phyloP scores from a whole-genome alignment of 163 green algal species.

The Coccomyxa subellipsoidea region DNA sequence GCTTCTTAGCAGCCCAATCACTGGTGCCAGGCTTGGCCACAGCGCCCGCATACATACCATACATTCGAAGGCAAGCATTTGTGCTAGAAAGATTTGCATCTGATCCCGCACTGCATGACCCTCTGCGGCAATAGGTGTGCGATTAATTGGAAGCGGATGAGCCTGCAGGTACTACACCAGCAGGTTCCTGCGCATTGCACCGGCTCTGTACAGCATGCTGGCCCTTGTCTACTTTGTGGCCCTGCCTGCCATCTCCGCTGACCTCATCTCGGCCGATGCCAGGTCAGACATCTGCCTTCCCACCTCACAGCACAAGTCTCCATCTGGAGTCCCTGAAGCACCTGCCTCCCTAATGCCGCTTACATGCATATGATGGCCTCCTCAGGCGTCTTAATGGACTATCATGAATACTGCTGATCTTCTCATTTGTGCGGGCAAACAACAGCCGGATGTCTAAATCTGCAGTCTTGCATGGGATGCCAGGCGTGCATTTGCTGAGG shows the following conservation, averaged over 20 bases:
- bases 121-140: no score
- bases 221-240: background rate
- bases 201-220: background rate
- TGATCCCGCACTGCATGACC: no score
- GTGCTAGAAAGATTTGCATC: no score
- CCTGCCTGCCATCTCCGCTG: background rate
- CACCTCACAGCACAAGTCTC: background rate
- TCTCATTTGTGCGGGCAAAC: no score
- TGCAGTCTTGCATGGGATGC: background rate
- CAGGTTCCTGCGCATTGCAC: background rate
- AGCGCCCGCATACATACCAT: background rate
- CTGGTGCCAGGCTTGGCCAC: background rate
- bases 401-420: no score
- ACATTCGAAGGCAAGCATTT: background rate
- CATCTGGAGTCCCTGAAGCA: background rate
- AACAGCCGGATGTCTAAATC: no score
- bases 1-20: background rate
- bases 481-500: conserved; percentile 3
- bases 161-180: background rate
- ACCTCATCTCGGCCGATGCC: background rate
- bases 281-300: background rate
- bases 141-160: background rate
- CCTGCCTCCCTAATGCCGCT: background rate
- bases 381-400: no score
- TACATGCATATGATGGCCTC: no score